These are phyloP conservation scores for Passalora sequoiae DNA, from an alignment of 2,329 filamentous ascomycete genomes.

Conservation along the genomic window DNA sequence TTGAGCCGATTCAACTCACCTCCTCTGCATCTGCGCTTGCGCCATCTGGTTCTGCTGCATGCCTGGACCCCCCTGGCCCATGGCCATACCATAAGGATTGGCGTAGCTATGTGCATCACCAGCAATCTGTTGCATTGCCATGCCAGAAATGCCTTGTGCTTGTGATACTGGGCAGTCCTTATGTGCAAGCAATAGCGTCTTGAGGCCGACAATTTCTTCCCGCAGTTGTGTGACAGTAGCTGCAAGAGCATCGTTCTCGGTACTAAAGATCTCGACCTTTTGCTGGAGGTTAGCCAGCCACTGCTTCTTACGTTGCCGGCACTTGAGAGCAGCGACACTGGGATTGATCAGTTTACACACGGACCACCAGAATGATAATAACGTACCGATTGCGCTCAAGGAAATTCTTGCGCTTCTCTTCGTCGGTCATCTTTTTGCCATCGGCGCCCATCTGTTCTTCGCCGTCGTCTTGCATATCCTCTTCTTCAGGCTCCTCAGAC, in stretches of 20 bases:
- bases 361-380: neutral
- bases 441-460: constrained; percentile 36
- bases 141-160: constrained; percentile 64
- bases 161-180: constrained; percentile 94
- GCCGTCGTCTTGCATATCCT: constrained; percentile 46
- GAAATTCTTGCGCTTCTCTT: constrained; percentile 98
- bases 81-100: constrained; percentile 47
- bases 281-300: constrained; percentile 92
- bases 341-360: constrained; percentile 24
- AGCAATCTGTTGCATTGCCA: constrained; percentile 48
- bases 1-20: constrained; percentile 21
- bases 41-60: constrained; percentile 31
- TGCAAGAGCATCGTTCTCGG: constrained; percentile 82
- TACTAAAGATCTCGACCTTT: constrained; percentile 89
- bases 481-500: constrained; percentile 49
- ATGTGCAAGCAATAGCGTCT: constrained; percentile 85
- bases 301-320: constrained; percentile 96
- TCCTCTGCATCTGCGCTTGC: constrained; percentile 34
- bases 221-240: constrained; percentile 76
- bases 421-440: constrained; percentile 86
- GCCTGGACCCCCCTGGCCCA: constrained; percentile 31
- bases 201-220: constrained; percentile 91
- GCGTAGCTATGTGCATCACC: constrained; percentile 40
- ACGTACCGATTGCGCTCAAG: constrained; percentile 88
- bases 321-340: constrained; percentile 93